These are phyloP conservation scores for Boletellus emodensis DNA, from an alignment of 768 basidiomycete species.

Conservation along the genomic window DNA sequence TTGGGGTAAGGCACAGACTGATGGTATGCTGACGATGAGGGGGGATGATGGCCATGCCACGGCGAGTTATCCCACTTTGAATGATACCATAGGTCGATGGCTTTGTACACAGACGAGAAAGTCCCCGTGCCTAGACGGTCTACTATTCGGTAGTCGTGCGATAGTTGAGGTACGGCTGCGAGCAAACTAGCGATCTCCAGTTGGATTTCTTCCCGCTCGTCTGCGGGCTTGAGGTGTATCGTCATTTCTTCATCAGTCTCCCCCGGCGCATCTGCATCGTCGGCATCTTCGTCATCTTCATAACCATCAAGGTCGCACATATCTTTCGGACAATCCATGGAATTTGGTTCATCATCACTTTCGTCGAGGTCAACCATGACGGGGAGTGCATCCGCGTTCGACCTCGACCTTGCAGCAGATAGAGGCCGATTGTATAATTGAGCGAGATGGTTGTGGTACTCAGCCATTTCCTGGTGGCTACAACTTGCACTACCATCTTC, in stretches of 20 bases:
- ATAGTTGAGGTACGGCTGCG: constrained; percentile 60
- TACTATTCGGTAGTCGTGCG: constrained; percentile 67
- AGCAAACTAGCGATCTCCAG: constrained; percentile 75
- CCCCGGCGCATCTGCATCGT: constrained; percentile 29
- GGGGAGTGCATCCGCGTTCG: constrained; percentile 23
- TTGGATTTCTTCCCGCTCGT: constrained; percentile 72
- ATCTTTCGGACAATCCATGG: constrained; percentile 36
- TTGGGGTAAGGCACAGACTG: constrained; percentile 45
- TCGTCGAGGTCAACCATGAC: constrained; percentile 46
- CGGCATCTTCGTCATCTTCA: constrained; percentile 34
- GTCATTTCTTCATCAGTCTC: constrained; percentile 63
- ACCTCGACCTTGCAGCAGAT: constrained; percentile 18
- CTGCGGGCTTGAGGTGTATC: constrained; percentile 49
- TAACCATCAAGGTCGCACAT: constrained; percentile 34
- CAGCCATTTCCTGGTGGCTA: constrained; percentile 37
- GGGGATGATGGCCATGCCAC: constrained; percentile 68
- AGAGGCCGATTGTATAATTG: constrained; percentile 35
- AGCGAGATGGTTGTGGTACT: constrained; percentile 51
- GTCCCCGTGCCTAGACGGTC: constrained; percentile 96
- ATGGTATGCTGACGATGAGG: constrained; percentile 60
- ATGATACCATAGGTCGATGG: constrained; percentile 74
- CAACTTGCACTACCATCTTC: constrained; percentile 49
- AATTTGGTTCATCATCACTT: constrained; percentile 36
- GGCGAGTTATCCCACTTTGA: constrained; percentile 70
- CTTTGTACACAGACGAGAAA: constrained; percentile 99